Evolutionary conservation across 2,329 filamentous ascomycete species (phyloP), one percentile per base, ranked within the genome.

Genomic region (Hortaea sp.): DNA sequence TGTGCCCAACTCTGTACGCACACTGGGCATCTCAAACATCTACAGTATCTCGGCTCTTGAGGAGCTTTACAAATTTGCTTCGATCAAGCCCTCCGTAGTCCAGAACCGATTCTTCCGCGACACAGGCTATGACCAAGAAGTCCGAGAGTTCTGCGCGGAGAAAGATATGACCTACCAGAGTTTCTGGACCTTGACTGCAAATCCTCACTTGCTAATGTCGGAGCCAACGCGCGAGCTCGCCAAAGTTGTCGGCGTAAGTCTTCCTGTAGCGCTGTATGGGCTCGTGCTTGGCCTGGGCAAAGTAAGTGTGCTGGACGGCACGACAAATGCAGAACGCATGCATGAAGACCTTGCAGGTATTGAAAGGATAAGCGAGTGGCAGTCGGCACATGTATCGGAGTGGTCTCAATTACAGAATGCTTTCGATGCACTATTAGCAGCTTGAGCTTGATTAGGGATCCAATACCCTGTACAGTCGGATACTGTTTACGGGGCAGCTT

Each of bases 11-110:
- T 64, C 63, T 39, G 79, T 89, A 51, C 79, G 78, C 37, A 72
- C 78, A 29, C 69, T 92, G 6, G 87, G 87, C 37, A 82, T 92
- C 46, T 88, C 84, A 45, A 92, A 92, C 63, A 76, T 77, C n/a
- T 68, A 71, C n/a, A 38, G 53, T 31, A 65, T 84, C 1, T 61
- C 70, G 0, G 63, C 78, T 1, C 70, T 92, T 0, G 61, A 73
- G 44, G 63, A 66, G 4, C 65, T 88, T 1, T 70, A 72, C 48
- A 58, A 69, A 3, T 56, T 66, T 12, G 68, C 69, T 3, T 65
- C 56, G 0, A 59, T 79, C 54, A 76, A 74, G 52, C 78, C 77
- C 0, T 70, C 75, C 1, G 74, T 88, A 1, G 81, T 89, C 5
- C 86, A 92, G 66, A 90, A 92, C 58, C 76, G 84, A 1, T 87